These are phyloP conservation scores for Aeschynomene evenia DNA, from an alignment of 306 rosid genomes.

Conservation along the genomic window DNA sequence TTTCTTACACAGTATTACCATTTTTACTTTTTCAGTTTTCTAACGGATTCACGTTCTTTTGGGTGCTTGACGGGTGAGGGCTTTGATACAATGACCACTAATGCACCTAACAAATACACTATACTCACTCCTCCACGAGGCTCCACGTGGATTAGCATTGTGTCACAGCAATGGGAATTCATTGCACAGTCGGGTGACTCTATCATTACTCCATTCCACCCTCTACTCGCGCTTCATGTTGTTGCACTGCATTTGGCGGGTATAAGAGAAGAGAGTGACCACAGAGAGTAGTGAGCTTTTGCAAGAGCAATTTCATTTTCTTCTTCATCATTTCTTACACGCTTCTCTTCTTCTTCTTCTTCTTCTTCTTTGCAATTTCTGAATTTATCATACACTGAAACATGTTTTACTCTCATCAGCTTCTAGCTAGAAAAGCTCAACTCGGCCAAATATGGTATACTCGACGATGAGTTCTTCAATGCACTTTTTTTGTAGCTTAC, in stretches of 20 bases:
- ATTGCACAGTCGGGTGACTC: neutral
- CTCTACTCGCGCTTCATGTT: neutral
- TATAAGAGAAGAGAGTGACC: neutral
- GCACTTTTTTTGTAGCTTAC: neutral
- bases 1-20: too few relatives aligned
- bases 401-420: slow-evolving; percentile 88
- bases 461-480: neutral
- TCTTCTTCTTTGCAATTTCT: neutral
- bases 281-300: neutral
- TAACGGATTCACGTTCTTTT: too few relatives aligned
- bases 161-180: neutral
- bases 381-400: neutral
- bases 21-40: too few relatives aligned
- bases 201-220: neutral
- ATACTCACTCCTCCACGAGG: neutral
- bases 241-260: slow-evolving; percentile 21
- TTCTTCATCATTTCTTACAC: neutral
- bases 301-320: neutral
- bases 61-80: neutral
- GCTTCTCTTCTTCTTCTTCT: neutral
- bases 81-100: neutral
- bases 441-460: slow-evolving; percentile 86
- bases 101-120: neutral
- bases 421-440: slow-evolving; percentile 83
- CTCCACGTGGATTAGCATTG: slow-evolving; percentile 1